Base-by-base conservation (phyloP, 768 basidiomycete genomes). In the Strobilomyces dryophilus region DNA sequence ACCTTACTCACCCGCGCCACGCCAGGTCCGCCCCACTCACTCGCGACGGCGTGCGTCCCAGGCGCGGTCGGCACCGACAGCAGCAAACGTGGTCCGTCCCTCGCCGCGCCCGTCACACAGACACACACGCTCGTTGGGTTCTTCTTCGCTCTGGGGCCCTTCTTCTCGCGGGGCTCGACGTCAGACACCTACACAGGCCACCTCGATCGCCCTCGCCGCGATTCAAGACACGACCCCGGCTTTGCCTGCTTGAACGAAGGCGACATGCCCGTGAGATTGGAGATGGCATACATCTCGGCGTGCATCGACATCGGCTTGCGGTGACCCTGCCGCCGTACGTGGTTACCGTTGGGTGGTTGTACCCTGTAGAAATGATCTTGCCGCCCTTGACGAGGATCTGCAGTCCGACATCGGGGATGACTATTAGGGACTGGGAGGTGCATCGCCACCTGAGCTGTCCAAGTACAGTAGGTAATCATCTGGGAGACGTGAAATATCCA, bases 221-320 rank as follows among this genome's bases (percentile, higher is more conserved):
- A n/a, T 52, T 52, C 27, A 52, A 52, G 40, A 46, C 37, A 46
- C 44, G 39, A 49, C 40, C 4, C 10, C 8, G 42, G 26, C 29
- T 17, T 6, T 4, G 5, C 29, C 20, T 8, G 52, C 52, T 40
- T 49, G n/a, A 49, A 53, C 41, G 41, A 49, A n/a, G 47, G 52
- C 18, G 52, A 49, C 52, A 31, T 43, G 18, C 32, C 40, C 17
- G 47, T 53, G 24, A 53, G 5, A 14, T 35, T 42, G 34, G 43
- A 53, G 17, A 49, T 53, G 39, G 51, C 51, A 14, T 48, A 41
- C 49, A 51, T 51, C 42, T 51, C 42, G 8, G 49, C 42, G 24
- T 51, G 51, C 51, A 52, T 52, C 6, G 51, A 45, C 4, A 52
- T 35, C 10, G 35, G 51, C 37, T 45, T 45, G 41, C 42, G 34